Percentiles rank a stretch among this genome's conserved stretches.
Conservation (phyloP, 106 monocot species). For the Dioscorea alata region DNA sequence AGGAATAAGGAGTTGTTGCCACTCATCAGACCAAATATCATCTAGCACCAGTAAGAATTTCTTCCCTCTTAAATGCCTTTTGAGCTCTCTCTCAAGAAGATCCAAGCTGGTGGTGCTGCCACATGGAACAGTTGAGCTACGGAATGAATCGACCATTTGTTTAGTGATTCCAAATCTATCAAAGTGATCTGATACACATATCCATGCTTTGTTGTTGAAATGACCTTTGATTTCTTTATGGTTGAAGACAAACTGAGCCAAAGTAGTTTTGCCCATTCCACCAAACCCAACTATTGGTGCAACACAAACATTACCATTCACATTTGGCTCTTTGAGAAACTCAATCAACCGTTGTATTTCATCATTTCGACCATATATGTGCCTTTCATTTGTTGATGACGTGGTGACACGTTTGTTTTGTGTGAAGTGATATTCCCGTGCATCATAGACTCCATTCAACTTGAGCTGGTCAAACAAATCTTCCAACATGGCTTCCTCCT, state of each 20-base stretch:
- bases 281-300: constrained; percentile 15
- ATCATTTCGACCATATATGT: neutral
- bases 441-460: too few relatives aligned
- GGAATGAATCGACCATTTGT: constrained; percentile 9
- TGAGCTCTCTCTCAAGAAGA: constrained; percentile 5
- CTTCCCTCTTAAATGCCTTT: constrained; percentile 1
- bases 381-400: neutral
- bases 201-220: constrained; percentile 13
- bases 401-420: neutral
- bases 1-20: constrained; percentile 10
- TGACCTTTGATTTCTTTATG: constrained; percentile 1
- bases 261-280: constrained; percentile 20
- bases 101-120: constrained; percentile 9
- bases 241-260: constrained; percentile 17
- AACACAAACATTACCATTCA: neutral
- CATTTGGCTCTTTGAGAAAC: neutral
- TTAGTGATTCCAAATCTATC: constrained; percentile 7
- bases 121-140: too few relatives aligned
- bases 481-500: too few relatives aligned
- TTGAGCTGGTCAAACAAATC: too few relatives aligned
- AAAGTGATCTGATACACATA: constrained; percentile 25
- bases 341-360: neutral
- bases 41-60: constrained; percentile 41
- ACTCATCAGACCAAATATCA: constrained; percentile 36
- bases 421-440: neutral